Evolutionary conservation across 106 monocot genomes (phyloP).

Genomic region (Platanthera guangdongensis): DNA sequence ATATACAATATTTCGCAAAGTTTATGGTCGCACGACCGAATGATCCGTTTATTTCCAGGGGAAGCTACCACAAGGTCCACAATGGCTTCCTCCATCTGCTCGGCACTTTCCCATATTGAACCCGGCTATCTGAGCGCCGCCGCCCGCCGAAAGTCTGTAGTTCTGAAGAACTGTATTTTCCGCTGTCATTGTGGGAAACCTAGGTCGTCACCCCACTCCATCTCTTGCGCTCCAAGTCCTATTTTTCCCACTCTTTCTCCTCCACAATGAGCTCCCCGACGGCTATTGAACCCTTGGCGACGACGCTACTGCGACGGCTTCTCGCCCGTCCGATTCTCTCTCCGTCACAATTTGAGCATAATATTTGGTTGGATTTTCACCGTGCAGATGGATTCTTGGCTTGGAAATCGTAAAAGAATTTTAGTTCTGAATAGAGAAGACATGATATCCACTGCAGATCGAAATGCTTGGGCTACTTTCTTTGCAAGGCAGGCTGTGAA

Average conservation of each 20-base stretch:
- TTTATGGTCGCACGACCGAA: too few relatives aligned
- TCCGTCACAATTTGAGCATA: too few relatives aligned
- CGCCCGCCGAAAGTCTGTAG: not conserved
- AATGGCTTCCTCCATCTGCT: slow-evolving; percentile 23
- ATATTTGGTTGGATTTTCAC: slow-evolving; percentile 6
- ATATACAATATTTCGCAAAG: too few relatives aligned
- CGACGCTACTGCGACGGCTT: too few relatives aligned
- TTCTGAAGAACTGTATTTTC: not conserved
- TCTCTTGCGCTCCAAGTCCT: too few relatives aligned
- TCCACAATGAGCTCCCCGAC: too few relatives aligned
- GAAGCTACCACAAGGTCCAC: not conserved
- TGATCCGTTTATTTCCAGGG: not conserved
- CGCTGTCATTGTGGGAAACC: not conserved
- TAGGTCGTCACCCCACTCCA: not conserved
- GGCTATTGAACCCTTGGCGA: too few relatives aligned
- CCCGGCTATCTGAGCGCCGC: not conserved
- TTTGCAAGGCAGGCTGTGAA: slow-evolving; percentile 76
- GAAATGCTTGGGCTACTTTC: slow-evolving; percentile 93
- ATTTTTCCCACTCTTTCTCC: too few relatives aligned
- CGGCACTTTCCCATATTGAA: not conserved
- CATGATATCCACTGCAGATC: slow-evolving; percentile 84
- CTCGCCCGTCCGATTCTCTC: too few relatives aligned
- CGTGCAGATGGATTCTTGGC: slow-evolving; percentile 90
- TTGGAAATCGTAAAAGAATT: slow-evolving; percentile 81
- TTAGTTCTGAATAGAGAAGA: slow-evolving; percentile 97